phyloP scores from a whole-genome alignment of 2,329 filamentous ascomycete genomes.

The Colletotrichum nymphaeae region DNA sequence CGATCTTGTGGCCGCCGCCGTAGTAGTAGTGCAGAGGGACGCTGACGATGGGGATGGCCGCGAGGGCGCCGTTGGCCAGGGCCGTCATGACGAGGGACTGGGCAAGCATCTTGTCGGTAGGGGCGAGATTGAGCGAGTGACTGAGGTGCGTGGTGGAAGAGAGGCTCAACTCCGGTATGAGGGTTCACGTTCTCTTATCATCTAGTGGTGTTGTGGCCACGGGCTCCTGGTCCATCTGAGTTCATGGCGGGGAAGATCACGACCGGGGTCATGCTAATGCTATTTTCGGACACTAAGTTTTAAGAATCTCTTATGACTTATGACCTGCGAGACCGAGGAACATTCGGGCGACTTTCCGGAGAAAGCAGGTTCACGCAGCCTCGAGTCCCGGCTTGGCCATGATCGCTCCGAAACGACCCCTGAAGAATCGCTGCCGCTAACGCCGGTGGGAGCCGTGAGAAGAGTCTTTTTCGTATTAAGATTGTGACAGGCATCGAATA shows the following conservation, averaged over 20 bases:
- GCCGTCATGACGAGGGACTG: constrained; percentile 13
- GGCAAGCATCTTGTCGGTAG: constrained; percentile 14
- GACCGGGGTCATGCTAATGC: background rate
- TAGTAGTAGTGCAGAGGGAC: constrained; percentile 32
- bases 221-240: background rate
- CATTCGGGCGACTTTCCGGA: background rate
- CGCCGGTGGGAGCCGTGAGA: background rate
- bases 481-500: constrained; percentile 1
- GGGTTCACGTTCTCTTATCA: background rate
- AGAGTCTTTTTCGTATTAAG: constrained; percentile 26
- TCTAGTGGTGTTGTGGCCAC: background rate
- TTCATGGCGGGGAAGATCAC: background rate
- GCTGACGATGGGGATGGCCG: constrained; percentile 17
- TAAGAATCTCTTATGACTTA: background rate
- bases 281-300: constrained; percentile 12
- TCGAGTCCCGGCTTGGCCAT: background rate
- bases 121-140: background rate
- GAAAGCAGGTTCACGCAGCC: background rate
- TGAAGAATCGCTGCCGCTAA: background rate
- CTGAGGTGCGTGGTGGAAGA: background rate
- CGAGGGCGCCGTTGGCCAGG: constrained; percentile 16
- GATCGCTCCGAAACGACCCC: background rate
- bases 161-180: background rate
- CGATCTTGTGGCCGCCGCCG: constrained; percentile 30
- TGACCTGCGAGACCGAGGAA: background rate